Evolutionary conservation across 352 stramenopile species (phyloP).

Genomic region (Phytopythium aichiense): DNA sequence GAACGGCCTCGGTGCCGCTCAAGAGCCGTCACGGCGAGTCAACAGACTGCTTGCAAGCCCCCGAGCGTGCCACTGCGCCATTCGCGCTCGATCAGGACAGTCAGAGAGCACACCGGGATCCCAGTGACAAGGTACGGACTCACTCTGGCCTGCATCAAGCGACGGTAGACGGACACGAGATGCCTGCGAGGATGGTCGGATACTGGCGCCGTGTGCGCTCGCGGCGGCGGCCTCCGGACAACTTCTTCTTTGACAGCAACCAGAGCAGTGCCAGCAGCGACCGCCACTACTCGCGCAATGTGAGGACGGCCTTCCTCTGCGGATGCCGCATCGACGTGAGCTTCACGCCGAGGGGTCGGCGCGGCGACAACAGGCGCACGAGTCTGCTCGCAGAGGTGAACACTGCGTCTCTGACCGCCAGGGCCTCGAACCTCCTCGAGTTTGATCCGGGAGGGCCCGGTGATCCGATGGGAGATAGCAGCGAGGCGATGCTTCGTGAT

Average conservation of each 20-base stretch:
- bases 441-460: not conserved
- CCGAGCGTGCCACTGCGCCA: not conserved
- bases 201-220: constrained; percentile 2
- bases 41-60: not conserved
- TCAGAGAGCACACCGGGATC: not conserved
- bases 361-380: not conserved
- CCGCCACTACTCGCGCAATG: not conserved
- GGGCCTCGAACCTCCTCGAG: not conserved
- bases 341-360: constrained; percentile 4
- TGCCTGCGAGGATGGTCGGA: not conserved
- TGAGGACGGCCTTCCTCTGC: constrained; percentile 6
- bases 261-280: not conserved
- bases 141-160: not conserved
- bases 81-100: not conserved
- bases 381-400: not conserved
- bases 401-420: not conserved
- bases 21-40: not conserved
- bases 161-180: not conserved
- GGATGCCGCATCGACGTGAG: constrained; percentile 8
- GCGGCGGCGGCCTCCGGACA: not conserved
- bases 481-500: not conserved
- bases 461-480: not conserved
- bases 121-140: not conserved
- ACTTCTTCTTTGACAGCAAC: not conserved
- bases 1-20: not conserved